A percentile compares a stretch with the other conserved stretches of the same genome.
phyloP scores from a whole-genome alignment of 1,284 basidiomycete genomes.

The Cryptococcus sp. region DNA sequence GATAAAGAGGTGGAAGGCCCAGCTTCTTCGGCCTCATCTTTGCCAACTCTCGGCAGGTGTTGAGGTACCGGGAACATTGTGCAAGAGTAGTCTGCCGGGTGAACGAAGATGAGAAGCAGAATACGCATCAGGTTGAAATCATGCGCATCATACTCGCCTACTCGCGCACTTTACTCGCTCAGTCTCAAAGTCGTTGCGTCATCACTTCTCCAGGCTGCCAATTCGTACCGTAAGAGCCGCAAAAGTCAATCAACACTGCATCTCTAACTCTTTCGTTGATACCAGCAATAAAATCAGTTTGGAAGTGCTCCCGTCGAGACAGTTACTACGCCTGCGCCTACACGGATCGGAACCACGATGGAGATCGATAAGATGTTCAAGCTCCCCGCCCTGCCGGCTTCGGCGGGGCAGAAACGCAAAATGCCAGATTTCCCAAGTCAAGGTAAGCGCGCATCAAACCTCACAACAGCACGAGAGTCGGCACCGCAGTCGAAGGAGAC shows the following conservation, averaged over 20 bases:
- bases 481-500: no score
- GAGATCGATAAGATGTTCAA: conserved; percentile 54
- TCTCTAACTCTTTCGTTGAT: no score
- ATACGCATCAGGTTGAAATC: no score
- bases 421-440: conserved; percentile 78
- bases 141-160: no score
- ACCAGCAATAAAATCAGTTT: no score
- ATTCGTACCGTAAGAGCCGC: not conserved
- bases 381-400: conserved; percentile 35
- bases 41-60: conserved; percentile 27
- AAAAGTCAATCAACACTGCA: not conserved
- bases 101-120: no score
- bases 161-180: no score
- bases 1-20: not conserved
- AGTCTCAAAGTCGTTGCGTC: conserved; percentile 3
- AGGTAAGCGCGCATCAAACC: conserved; percentile 30
- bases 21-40: not conserved
- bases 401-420: conserved; percentile 65
- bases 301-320: no score
- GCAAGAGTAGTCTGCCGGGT: no score
- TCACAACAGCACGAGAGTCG: not conserved
- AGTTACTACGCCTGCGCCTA: no score
- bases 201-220: conserved; percentile 2
- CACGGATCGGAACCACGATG: conserved; percentile 26
- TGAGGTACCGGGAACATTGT: conserved; percentile 35